phyloP scores from a whole-genome alignment of 345 rosid genomes.

The Rhodamnia rubescens region DNA sequence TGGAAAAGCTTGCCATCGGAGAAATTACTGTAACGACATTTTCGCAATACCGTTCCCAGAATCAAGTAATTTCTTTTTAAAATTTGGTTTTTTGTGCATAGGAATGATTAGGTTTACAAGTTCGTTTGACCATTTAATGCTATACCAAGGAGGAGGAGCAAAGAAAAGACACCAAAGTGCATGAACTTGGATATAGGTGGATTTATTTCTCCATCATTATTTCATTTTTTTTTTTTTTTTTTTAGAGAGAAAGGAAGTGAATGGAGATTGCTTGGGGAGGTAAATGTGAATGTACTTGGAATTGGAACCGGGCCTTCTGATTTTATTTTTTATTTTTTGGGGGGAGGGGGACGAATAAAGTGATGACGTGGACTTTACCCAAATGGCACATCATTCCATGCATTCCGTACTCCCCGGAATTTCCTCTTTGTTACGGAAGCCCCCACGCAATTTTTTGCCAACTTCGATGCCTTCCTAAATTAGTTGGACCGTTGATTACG shows the following conservation, averaged over 20 bases:
- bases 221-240: not conserved
- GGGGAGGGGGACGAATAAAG: too few species aligned
- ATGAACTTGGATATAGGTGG: not conserved
- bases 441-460: not conserved
- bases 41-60: too few species aligned
- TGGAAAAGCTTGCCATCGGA: not conserved
- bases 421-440: not conserved
- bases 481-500: too few species aligned
- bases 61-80: not conserved
- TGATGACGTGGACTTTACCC: not conserved
- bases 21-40: fast-evolving
- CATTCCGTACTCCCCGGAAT: not conserved
- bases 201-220: not conserved
- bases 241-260: not conserved
- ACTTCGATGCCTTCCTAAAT: too few species aligned
- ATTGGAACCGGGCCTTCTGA: too few species aligned
- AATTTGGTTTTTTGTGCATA: not conserved
- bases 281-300: not conserved
- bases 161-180: not conserved
- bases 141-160: not conserved
- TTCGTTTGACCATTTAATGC: not conserved
- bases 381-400: not conserved
- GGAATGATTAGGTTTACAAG: not conserved
- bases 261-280: not conserved
- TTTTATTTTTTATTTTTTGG: too few species aligned